phyloP scores from a whole-genome alignment of 2,329 filamentous ascomycete species.

The Fusarium devonianum region DNA sequence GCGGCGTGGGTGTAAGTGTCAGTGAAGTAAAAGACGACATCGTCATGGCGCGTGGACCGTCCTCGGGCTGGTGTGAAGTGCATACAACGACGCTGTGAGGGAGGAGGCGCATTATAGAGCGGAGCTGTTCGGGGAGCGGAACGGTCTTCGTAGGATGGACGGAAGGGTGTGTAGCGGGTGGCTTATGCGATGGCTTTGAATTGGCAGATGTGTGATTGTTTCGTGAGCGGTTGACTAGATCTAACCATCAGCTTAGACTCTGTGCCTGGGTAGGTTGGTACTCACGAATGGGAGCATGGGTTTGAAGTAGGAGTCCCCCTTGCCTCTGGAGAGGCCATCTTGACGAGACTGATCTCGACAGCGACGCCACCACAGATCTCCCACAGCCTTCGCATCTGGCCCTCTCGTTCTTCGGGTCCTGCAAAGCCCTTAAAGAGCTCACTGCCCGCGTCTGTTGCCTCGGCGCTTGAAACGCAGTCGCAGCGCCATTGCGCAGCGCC shows the following conservation, averaged over 20 bases:
- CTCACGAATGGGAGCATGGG: slow-evolving; percentile 25
- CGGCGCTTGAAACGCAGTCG: slow-evolving; percentile 20
- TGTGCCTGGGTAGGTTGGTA: not conserved
- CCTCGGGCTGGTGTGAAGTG: slow-evolving; percentile 52
- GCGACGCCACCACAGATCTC: not conserved
- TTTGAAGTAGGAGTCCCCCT: not conserved
- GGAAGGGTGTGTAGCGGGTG: slow-evolving; percentile 45
- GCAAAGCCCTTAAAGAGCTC: slow-evolving; percentile 20
- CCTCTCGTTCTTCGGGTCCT: not conserved
- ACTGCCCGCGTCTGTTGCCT: slow-evolving; percentile 27
- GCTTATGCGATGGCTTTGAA: slow-evolving; percentile 41
- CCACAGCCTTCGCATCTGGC: not conserved
- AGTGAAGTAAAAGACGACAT: slow-evolving; percentile 67
- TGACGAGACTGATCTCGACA: not conserved
- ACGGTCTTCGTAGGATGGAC: slow-evolving; percentile 44
- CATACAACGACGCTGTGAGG: slow-evolving; percentile 64
- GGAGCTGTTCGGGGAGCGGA: slow-evolving; percentile 56
- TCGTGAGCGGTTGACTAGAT: slow-evolving; percentile 20
- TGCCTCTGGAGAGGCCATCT: slow-evolving; percentile 3
- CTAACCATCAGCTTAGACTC: slow-evolving; percentile 12
- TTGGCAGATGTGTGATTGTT: slow-evolving; percentile 28
- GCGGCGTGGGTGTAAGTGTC: slow-evolving; percentile 58
- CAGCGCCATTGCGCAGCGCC: slow-evolving; percentile 36
- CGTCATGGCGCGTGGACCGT: slow-evolving; percentile 59
- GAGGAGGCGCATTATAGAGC: slow-evolving; percentile 61